These are phyloP conservation scores for Cardamine resedifolia DNA, from an alignment of 345 rosid species.

Conservation along the genomic window DNA sequence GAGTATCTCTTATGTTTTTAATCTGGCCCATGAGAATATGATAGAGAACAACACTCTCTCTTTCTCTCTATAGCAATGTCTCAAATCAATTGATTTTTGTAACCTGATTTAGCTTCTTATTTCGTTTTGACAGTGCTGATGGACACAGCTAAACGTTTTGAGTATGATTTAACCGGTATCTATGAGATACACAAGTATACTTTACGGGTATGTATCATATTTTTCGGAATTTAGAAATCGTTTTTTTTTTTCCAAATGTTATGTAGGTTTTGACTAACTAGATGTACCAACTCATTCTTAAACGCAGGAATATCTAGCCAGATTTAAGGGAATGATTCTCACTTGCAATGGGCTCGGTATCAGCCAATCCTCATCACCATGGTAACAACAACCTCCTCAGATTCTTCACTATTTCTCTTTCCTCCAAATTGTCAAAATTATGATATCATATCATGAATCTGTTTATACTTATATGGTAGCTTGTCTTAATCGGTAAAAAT, in stretches of 20 bases:
- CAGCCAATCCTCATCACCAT: constrained; percentile 50
- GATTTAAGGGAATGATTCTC: constrained; percentile 90
- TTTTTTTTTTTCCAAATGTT: neutral
- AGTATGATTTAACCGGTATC: constrained; percentile 76
- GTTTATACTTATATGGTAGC: constrained; percentile 9
- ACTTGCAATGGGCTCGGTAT: constrained; percentile 94
- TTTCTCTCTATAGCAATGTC: constrained; percentile 1
- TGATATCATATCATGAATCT: constrained; percentile 15
- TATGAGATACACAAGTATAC: constrained; percentile 78
- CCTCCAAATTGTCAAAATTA: neutral
- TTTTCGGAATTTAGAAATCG: neutral
- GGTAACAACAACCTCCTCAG: constrained; percentile 45
- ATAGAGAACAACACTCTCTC: neutral
- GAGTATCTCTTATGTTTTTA: neutral
- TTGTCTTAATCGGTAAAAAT: constrained; percentile 1
- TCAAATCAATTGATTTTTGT: neutral
- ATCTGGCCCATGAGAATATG: neutral
- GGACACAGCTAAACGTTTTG: constrained; percentile 72
- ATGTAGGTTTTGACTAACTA: neutral
- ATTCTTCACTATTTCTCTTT: neutral
- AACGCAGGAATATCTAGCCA: constrained; percentile 75
- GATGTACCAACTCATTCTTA: constrained; percentile 6
- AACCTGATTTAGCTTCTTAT: constrained; percentile 8
- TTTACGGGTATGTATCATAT: constrained; percentile 54
- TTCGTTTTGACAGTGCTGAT: constrained; percentile 56